Conservation (phyloP, 2,329 filamentous ascomycete species). For the Magnaporthiopsis incrustans region DNA sequence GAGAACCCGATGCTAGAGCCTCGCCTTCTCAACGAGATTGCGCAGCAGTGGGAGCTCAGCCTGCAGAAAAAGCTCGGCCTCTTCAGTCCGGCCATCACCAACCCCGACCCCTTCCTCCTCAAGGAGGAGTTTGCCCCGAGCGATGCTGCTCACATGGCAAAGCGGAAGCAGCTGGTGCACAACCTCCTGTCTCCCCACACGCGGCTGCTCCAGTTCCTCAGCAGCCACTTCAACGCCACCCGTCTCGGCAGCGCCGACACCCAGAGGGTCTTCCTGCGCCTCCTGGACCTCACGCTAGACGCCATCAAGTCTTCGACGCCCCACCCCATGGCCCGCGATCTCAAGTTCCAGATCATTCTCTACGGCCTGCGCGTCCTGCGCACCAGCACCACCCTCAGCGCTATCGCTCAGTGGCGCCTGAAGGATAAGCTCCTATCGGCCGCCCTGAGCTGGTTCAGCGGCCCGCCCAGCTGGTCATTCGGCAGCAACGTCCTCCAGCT, state of each 20-base stretch:
- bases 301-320: conserved; percentile 61
- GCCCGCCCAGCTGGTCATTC: conserved; percentile 84
- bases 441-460: conserved; percentile 80
- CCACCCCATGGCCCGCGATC: conserved; percentile 83
- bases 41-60: conserved; percentile 83
- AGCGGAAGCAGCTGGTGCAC: conserved; percentile 70
- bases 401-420: conserved; percentile 64
- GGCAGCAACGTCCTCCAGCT: conserved; percentile 89
- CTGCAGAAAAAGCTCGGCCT: conserved; percentile 71
- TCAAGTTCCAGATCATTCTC: conserved; percentile 82
- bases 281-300: conserved; percentile 71
- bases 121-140: conserved; percentile 91
- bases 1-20: conserved; percentile 87
- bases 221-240: conserved; percentile 90
- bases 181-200: conserved; percentile 82
- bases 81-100: conserved; percentile 65
- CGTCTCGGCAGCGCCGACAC: conserved; percentile 77
- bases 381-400: conserved; percentile 59
- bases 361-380: conserved; percentile 74
- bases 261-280: conserved; percentile 71
- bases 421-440: conserved; percentile 87
- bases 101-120: conserved; percentile 77
- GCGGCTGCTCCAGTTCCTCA: conserved; percentile 78
- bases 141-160: conserved; percentile 66
- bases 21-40: conserved; percentile 76